Conservation (phyloP, 164 flowering plant species). For the Malania oleifera region DNA sequence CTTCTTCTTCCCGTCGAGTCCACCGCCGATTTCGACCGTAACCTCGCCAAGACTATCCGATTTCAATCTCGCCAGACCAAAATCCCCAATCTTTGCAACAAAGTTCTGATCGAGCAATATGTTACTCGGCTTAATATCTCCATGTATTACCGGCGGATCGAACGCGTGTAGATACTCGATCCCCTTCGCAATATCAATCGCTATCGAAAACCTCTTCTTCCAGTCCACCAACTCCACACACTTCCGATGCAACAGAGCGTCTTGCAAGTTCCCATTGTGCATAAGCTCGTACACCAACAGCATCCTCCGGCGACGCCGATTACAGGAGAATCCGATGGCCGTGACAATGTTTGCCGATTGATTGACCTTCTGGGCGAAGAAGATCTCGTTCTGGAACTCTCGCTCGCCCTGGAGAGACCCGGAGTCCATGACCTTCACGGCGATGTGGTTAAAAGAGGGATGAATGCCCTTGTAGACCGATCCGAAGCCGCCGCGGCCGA, state of each 20-base stretch:
- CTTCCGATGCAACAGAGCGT: background rate
- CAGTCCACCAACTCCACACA: background rate
- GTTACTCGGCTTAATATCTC: constrained; percentile 3
- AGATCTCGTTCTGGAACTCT: background rate
- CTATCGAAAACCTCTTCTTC: background rate
- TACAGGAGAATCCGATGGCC: background rate
- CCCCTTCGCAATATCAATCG: background rate
- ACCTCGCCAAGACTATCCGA: background rate
- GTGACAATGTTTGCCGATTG: background rate
- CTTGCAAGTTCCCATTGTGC: background rate
- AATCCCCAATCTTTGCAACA: background rate
- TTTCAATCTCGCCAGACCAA: background rate
- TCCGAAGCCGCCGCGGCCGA: background rate
- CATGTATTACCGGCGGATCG: background rate
- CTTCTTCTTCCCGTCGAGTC: background rate
- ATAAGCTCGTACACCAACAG: background rate
- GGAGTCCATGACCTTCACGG: background rate
- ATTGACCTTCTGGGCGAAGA: background rate
- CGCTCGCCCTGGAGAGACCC: background rate
- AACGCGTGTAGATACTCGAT: background rate
- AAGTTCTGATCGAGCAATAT: background rate
- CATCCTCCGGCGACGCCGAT: background rate
- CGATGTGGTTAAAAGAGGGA: background rate
- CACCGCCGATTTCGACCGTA: background rate
- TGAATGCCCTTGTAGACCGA: background rate